These are phyloP conservation scores for Tolypocladium ovalisporum DNA, from an alignment of 2,329 filamentous ascomycete species.

Conservation along the genomic window DNA sequence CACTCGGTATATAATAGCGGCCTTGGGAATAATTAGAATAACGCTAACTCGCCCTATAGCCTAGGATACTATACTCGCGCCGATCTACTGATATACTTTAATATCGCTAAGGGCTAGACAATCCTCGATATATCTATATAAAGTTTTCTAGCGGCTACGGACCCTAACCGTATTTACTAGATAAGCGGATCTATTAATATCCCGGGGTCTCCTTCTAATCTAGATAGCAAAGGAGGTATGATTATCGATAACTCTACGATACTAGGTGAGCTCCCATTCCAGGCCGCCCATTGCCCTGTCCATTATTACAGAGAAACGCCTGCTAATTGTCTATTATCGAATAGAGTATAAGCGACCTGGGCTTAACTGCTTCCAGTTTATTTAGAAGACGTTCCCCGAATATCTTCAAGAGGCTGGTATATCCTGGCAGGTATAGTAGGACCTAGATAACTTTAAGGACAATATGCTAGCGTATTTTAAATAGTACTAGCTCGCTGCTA, in stretches of 20 bases:
- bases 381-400: constrained; percentile 39
- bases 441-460: constrained; percentile 40
- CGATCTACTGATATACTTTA: constrained; percentile 42
- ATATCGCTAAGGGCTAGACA: constrained; percentile 44
- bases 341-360: constrained; percentile 25
- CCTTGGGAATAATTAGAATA: constrained; percentile 38
- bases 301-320: too few relatives aligned
- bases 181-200: constrained; percentile 34
- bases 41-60: constrained; percentile 11
- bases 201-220: constrained; percentile 22
- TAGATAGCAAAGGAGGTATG: constrained; percentile 28
- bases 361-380: constrained; percentile 38
- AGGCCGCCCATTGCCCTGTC: neutral
- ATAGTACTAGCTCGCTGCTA: constrained; percentile 7
- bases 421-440: constrained; percentile 39
- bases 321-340: constrained; percentile 4
- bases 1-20: constrained; percentile 37
- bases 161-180: constrained; percentile 31
- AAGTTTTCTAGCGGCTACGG: constrained; percentile 20
- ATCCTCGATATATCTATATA: constrained; percentile 10
- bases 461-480: constrained; percentile 35
- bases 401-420: constrained; percentile 34
- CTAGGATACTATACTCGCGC: constrained; percentile 36
- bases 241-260: constrained; percentile 33
- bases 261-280: constrained; percentile 5